These are phyloP conservation scores for Gossypium australe DNA, from an alignment of 345 rosid species.

Conservation along the genomic window DNA sequence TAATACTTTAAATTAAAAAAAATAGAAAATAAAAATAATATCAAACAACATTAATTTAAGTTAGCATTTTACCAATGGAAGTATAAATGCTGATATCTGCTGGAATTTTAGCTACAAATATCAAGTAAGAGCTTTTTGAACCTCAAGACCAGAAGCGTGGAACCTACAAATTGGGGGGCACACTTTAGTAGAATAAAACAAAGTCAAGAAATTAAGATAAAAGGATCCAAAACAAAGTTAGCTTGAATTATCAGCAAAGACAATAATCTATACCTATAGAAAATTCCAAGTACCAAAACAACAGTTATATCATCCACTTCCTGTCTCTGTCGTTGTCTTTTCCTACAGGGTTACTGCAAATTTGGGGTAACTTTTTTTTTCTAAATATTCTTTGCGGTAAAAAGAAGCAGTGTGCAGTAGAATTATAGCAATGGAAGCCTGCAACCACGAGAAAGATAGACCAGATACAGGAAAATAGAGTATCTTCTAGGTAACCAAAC, in stretches of 20 bases:
- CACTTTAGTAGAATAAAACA: background rate
- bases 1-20: too few relatives aligned
- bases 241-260: constrained; percentile 6
- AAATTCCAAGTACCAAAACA: constrained; percentile 9
- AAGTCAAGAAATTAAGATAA: constrained; percentile 3
- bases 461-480: too few relatives aligned
- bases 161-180: background rate
- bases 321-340: background rate
- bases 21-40: too few relatives aligned
- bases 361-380: background rate
- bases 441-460: too few relatives aligned
- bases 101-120: constrained; percentile 4
- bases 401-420: too few relatives aligned
- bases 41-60: too few relatives aligned
- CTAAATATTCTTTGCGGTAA: too few relatives aligned
- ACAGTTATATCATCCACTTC: background rate
- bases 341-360: background rate
- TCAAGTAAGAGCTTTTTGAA: background rate
- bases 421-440: too few relatives aligned
- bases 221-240: constrained; percentile 3
- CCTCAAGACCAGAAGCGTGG: background rate
- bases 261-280: constrained; percentile 10
- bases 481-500: too few relatives aligned
- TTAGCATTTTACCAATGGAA: background rate
- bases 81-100: background rate